Evolutionary conservation across 108 stramenopile species (phyloP), one percentile per base, ranked within the genome.

Genomic region (Bacterosira constricta): DNA sequence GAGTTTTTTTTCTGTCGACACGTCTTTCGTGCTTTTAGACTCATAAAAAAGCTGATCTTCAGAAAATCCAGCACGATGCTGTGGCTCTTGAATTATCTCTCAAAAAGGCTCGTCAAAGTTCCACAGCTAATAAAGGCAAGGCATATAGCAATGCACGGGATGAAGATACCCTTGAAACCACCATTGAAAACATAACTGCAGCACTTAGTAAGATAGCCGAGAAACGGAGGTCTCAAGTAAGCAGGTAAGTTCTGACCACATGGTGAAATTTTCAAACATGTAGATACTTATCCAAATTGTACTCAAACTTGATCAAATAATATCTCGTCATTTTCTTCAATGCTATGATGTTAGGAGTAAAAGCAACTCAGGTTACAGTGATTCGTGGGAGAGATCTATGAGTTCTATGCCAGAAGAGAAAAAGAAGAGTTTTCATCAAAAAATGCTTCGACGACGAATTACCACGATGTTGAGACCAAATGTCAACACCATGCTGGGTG

Each of bases 361-460:
- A 44, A 71, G 38, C 26, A 39, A 71, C 37, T 39, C 37, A 15
- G 27, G 66, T 51, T 34, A 31, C 49, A 21, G 36, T 61, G 44
- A 31, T 20, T 31, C 64, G 27, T 59, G 50, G 26, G 17, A 42
- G 29, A 49, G 55, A 37, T 30, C 38, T 56, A 37, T 15, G 9
- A 36, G 23, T 34, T 47, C 12, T 6, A 67, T 68, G 26, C 37
- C 58, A 35, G 63, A 49, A 27, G 63, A 63, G 9, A 56, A 32
- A 46, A 67, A 62, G 59, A 76, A 63, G 42, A 63, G 50, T 44
- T 50, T 68, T 46, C 51, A 51, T 45, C 66, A 76, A 53, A 68
- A 67, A 35, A 76, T 76, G 75, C 41, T 57, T 29, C 47, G 66
- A 27, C 58, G 66, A 17, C 41, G 75, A 12, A 63, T 76, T 52